Evolutionary conservation across 192 early-diverging fungal species (phyloP).

Genomic region (Coemansia asiatica): DNA sequence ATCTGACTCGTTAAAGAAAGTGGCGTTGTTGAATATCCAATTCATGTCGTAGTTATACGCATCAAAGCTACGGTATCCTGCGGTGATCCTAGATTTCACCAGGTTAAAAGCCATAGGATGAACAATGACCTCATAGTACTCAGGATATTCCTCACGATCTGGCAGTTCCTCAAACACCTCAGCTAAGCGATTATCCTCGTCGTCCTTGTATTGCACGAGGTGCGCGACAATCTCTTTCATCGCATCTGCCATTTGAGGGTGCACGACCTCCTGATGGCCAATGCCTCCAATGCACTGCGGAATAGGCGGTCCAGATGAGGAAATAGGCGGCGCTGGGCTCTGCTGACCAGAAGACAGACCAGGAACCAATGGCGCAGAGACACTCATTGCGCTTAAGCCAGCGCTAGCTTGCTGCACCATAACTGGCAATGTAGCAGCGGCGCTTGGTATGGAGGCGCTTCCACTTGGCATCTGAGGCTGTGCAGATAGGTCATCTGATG

Average conservation of each 20-base stretch:
- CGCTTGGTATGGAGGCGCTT: neutral
- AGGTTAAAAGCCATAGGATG: conserved; percentile 69
- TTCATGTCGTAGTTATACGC: conserved; percentile 80
- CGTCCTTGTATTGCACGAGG: conserved; percentile 31
- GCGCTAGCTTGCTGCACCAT: neutral
- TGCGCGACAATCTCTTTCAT: conserved; percentile 46
- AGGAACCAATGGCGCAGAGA: neutral
- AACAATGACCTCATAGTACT: conserved; percentile 85
- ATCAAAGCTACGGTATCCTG: conserved; percentile 65
- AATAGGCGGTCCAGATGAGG: conserved; percentile 18
- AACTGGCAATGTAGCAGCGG: neutral
- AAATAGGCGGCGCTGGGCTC: conserved; percentile 6
- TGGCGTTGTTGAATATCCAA: conserved; percentile 88
- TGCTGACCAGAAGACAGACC: neutral
- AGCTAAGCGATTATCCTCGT: conserved; percentile 61
- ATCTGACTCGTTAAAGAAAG: conserved; percentile 82
- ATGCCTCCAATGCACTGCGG: conserved; percentile 55
- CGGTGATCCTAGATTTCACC: conserved; percentile 63
- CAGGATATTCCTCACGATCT: conserved; percentile 75
- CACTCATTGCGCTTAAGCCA: neutral
- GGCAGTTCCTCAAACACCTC: conserved; percentile 82
- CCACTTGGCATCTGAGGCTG: neutral
- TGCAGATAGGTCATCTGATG: neutral
- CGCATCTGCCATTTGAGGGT: conserved; percentile 41
- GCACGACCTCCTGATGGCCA: conserved; percentile 40